Evolutionary conservation across 2,329 filamentous ascomycete genomes (phyloP).

Genomic region (Diaporthe ilicicola): DNA sequence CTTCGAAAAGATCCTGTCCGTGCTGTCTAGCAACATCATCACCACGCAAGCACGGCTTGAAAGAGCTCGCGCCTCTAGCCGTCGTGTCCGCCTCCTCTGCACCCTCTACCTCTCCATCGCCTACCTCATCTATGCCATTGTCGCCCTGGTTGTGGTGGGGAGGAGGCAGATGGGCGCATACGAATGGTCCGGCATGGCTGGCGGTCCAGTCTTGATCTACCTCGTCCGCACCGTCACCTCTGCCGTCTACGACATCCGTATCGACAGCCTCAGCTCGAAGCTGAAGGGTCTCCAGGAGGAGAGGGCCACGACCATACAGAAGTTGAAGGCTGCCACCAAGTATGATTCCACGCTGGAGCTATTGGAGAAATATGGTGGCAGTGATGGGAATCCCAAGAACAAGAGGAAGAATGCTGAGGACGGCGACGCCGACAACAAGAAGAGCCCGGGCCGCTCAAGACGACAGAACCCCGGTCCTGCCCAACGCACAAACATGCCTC

Average conservation of each 20-base stretch:
- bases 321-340: slow-evolving; percentile 92
- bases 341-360: slow-evolving; percentile 95
- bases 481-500: slow-evolving; percentile 58
- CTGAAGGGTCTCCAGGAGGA: slow-evolving; percentile 81
- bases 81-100: slow-evolving; percentile 84
- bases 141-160: slow-evolving; percentile 85
- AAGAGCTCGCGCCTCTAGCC: slow-evolving; percentile 72
- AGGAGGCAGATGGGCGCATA: slow-evolving; percentile 77
- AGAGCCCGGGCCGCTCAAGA: slow-evolving; percentile 15
- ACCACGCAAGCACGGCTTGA: slow-evolving; percentile 79
- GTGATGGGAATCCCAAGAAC: slow-evolving; percentile 56
- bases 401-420: slow-evolving; percentile 40
- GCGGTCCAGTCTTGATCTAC: slow-evolving; percentile 86
- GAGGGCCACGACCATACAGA: slow-evolving; percentile 87
- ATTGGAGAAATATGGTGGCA: slow-evolving; percentile 90
- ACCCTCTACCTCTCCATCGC: slow-evolving; percentile 91
- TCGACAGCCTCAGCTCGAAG: slow-evolving; percentile 72
- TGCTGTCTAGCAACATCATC: slow-evolving; percentile 83
- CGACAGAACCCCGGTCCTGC: slow-evolving; percentile 37
- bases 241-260: slow-evolving; percentile 82
- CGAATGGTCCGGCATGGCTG: slow-evolving; percentile 82
- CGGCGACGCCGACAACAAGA: slow-evolving; percentile 35
- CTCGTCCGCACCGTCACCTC: slow-evolving; percentile 71
- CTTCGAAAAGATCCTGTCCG: slow-evolving; percentile 90
- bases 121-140: slow-evolving; percentile 86